These are phyloP conservation scores for Leishmania amazonensis DNA, from an alignment of 208 protist species.

Conservation along the genomic window DNA sequence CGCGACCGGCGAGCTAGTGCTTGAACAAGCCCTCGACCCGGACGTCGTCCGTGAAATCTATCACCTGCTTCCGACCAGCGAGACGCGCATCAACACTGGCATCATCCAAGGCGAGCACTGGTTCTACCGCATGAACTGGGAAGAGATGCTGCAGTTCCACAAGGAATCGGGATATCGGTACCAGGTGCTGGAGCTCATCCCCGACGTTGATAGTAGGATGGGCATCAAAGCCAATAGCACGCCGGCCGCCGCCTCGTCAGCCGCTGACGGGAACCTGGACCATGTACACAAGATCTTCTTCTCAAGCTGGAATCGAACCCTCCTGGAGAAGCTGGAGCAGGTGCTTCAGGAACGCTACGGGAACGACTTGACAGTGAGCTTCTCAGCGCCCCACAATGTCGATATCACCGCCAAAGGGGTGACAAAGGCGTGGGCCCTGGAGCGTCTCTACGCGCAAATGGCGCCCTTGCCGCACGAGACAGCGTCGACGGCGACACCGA, in stretches of 20 bases:
- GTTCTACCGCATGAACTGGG: slow-evolving; percentile 41
- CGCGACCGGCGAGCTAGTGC: slow-evolving; percentile 37
- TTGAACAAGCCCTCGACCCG: slow-evolving; percentile 32
- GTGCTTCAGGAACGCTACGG: slow-evolving; percentile 38
- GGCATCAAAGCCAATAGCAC: slow-evolving; percentile 20
- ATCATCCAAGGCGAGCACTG: slow-evolving; percentile 42
- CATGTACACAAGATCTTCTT: slow-evolving; percentile 64
- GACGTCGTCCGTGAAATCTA: slow-evolving; percentile 33
- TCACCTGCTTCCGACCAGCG: slow-evolving; percentile 33
- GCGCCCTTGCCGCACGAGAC: slow-evolving; percentile 34
- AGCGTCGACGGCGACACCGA: slow-evolving; percentile 3
- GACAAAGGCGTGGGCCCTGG: slow-evolving; percentile 32
- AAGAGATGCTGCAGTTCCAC: slow-evolving; percentile 55
- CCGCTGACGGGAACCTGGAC: slow-evolving; percentile 12
- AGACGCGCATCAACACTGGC: slow-evolving; percentile 55
- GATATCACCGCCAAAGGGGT: slow-evolving; percentile 33
- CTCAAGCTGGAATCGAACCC: slow-evolving; percentile 45
- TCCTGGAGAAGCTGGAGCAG: slow-evolving; percentile 32
- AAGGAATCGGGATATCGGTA: slow-evolving; percentile 50
- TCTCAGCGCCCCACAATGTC: slow-evolving; percentile 38
- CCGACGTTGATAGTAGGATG: background rate
- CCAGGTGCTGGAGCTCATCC: slow-evolving; percentile 36
- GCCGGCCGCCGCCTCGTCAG: background rate
- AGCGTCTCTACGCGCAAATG: slow-evolving; percentile 34
- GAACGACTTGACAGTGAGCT: slow-evolving; percentile 31